phyloP scores from a whole-genome alignment of 305 asterid species.

The Fraxinus floribunda region DNA sequence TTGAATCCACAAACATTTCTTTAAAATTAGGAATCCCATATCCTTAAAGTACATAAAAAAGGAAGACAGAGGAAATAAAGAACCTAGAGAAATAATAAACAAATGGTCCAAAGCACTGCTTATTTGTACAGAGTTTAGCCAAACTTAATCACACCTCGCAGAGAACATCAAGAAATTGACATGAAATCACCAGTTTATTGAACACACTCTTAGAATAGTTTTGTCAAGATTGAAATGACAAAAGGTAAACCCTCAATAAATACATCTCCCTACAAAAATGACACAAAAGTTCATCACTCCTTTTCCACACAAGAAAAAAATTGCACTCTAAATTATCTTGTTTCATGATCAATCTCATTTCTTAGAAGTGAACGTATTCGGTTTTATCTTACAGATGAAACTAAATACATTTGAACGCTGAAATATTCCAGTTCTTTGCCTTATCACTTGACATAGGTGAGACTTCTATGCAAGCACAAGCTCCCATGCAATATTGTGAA shows the following conservation, averaged over 20 bases:
- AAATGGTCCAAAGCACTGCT: slow-evolving; percentile 25
- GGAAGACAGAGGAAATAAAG: slow-evolving; percentile 16
- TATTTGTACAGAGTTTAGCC: slow-evolving; percentile 28
- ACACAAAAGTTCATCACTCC: neutral
- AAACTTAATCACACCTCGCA: slow-evolving; percentile 25
- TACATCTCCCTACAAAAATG: neutral
- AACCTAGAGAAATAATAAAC: slow-evolving; percentile 25
- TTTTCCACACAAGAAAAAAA: neutral
- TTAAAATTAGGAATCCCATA: neutral
- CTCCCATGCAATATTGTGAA: neutral
- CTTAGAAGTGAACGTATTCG: neutral
- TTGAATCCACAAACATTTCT: neutral
- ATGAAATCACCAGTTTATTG: neutral
- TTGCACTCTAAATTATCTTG: neutral
- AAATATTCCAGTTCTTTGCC: neutral
- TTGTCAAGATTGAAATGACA: neutral
- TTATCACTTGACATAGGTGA: neutral
- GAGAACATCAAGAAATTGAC: slow-evolving; percentile 22
- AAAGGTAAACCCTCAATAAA: neutral
- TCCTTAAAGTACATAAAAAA: slow-evolving; percentile 5
- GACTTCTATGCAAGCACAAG: neutral
- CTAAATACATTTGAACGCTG: neutral
- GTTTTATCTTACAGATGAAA: neutral
- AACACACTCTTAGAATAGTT: neutral
- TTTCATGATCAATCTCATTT: neutral